phyloP scores from a whole-genome alignment of 306 rosid genomes.

The Alnus rubra region DNA sequence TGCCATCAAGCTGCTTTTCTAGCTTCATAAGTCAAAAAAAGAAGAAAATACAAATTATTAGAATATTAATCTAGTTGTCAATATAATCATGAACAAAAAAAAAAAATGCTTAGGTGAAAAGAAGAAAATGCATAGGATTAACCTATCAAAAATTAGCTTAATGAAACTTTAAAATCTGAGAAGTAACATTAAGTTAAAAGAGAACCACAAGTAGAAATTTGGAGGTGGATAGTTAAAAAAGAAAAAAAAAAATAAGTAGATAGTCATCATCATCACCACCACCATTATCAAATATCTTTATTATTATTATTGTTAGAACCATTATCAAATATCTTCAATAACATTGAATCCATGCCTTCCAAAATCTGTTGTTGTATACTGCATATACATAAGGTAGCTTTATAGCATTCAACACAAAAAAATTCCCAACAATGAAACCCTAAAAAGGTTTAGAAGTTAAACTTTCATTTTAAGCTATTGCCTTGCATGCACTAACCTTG shows the following conservation, averaged over 20 bases:
- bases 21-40: constrained; percentile 76
- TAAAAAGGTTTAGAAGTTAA: not conserved
- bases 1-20: constrained; percentile 88
- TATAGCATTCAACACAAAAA: not conserved
- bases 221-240: not conserved
- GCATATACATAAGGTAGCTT: not conserved
- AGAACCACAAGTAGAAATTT: not conserved
- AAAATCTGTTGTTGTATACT: not conserved
- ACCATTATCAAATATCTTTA: not conserved
- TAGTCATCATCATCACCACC: not conserved
- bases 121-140: not conserved
- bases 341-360: not conserved
- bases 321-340: not conserved
- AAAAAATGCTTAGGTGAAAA: not conserved
- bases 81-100: constrained; percentile 19
- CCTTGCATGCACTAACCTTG: constrained; percentile 69
- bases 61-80: constrained; percentile 20
- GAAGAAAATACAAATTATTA: not conserved
- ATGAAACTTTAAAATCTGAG: not conserved
- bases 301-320: too few relatives aligned
- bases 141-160: not conserved
- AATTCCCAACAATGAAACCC: not conserved
- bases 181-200: not conserved
- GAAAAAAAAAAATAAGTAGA: not conserved
- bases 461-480: constrained; percentile 21